Conservation (phyloP, 2,329 filamentous ascomycete species). For the Penicillium sp. region DNA sequence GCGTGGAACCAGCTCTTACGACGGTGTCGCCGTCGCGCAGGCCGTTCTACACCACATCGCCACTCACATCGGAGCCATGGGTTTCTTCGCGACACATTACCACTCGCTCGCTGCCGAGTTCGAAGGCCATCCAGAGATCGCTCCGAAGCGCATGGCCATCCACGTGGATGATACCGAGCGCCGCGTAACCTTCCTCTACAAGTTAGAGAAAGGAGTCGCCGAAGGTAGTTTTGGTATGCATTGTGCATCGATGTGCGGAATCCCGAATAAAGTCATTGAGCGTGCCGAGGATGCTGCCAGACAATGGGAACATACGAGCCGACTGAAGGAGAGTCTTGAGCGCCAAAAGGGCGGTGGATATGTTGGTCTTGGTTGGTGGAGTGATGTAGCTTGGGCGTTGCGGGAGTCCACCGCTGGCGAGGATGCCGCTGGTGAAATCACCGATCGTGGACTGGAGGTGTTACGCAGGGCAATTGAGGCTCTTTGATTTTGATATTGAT, state of each 20-base stretch:
- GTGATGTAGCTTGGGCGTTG: constrained; percentile 75
- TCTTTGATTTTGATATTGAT: constrained; percentile 44
- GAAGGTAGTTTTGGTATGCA: constrained; percentile 99
- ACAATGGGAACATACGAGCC: constrained; percentile 92
- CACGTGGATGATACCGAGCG: constrained; percentile 78
- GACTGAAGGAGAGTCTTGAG: constrained; percentile 81
- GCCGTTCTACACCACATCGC: constrained; percentile 95
- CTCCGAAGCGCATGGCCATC: constrained; percentile 85
- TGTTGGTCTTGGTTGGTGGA: constrained; percentile 77
- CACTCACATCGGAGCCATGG: constrained; percentile 83
- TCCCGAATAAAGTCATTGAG: constrained; percentile 73
- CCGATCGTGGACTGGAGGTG: constrained; percentile 51
- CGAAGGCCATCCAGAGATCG: constrained; percentile 77
- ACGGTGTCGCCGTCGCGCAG: constrained; percentile 93
- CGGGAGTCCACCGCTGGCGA: constrained; percentile 46
- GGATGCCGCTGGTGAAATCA: constrained; percentile 33
- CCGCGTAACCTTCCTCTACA: constrained; percentile 94
- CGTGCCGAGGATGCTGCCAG: constrained; percentile 79
- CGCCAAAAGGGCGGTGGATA: constrained; percentile 71
- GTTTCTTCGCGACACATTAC: constrained; percentile 98
- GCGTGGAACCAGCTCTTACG: constrained; percentile 89
- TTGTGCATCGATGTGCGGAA: constrained; percentile 96
- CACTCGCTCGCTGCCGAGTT: constrained; percentile 92
- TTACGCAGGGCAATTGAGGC: constrained; percentile 53
- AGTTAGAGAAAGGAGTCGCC: constrained; percentile 84